phyloP scores from a whole-genome alignment of 805 yeast species.

The Tetrapisispora phaffii region DNA sequence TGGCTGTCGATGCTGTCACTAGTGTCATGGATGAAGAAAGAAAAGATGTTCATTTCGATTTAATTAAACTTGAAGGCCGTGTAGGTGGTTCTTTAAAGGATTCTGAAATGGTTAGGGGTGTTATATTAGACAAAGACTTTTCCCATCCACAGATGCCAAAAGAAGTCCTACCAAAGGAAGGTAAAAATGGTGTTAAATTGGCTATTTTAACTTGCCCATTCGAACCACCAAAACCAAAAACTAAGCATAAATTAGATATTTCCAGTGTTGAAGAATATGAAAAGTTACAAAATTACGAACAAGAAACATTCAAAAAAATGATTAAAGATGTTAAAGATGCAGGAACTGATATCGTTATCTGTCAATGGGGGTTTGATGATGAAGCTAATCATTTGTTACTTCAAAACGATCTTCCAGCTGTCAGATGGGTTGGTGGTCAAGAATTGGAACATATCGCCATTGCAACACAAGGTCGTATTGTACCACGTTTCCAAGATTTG shows the following conservation, averaged over 20 bases:
- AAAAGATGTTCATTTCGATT: conserved; percentile 92
- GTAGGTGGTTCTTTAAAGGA: conserved; percentile 91
- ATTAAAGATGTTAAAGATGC: conserved; percentile 72
- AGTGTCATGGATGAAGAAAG: conserved; percentile 87
- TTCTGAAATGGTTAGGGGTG: conserved; percentile 79
- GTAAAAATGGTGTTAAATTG: conserved; percentile 58
- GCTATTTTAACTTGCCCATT: conserved; percentile 97
- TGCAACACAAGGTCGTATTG: conserved; percentile 95
- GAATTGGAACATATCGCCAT: conserved; percentile 93
- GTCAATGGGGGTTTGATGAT: conserved; percentile 99
- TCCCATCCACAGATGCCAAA: conserved; percentile 99
- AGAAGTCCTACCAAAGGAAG: conserved; percentile 33
- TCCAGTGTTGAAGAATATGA: conserved; percentile 89
- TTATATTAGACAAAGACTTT: conserved; percentile 88
- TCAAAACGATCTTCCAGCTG: conserved; percentile 85
- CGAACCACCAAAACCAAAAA: conserved; percentile 99
- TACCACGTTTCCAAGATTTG: conserved; percentile 92
- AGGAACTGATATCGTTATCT: conserved; percentile 92
- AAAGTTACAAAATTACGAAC: conserved; percentile 85
- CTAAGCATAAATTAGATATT: conserved; percentile 93
- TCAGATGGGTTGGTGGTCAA: conserved; percentile 98
- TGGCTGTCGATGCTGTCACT: conserved; percentile 94
- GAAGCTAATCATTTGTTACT: conserved; percentile 91
- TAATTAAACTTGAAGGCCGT: conserved; percentile 90
- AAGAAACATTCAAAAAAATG: conserved; percentile 84